These are phyloP conservation scores for Leucogyrophana mollusca DNA, from an alignment of 768 basidiomycete species.

Conservation along the genomic window DNA sequence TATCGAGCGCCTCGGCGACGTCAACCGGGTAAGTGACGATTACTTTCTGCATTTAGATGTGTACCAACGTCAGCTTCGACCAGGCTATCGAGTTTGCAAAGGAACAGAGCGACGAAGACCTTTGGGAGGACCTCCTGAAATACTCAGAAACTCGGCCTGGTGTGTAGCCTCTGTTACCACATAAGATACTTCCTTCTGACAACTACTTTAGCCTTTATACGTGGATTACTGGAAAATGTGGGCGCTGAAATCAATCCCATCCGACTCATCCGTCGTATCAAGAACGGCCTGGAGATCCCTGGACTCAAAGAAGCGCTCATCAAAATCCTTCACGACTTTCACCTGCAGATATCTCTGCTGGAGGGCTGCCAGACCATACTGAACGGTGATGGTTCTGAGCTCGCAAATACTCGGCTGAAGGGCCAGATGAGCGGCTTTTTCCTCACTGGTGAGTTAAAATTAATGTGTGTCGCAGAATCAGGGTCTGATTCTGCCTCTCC, in stretches of 20 bases:
- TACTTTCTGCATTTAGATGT: not conserved
- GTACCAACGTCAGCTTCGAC: not conserved
- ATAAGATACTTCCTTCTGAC: not conserved
- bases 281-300: conserved; percentile 94
- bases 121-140: conserved; percentile 94
- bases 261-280: conserved; percentile 89
- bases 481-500: not conserved
- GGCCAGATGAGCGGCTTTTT: conserved; percentile 83
- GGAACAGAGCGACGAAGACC: conserved; percentile 93
- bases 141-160: conserved; percentile 94
- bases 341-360: conserved; percentile 87
- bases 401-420: conserved; percentile 65
- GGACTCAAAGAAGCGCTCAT: conserved; percentile 92
- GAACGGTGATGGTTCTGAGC: conserved; percentile 74
- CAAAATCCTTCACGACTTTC: conserved; percentile 96
- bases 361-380: conserved; percentile 91
- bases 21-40: conserved; percentile 62
- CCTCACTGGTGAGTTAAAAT: conserved; percentile 69
- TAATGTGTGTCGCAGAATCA: not conserved
- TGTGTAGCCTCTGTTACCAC: conserved; percentile 31
- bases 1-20: conserved; percentile 92
- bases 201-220: conserved; percentile 73
- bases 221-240: conserved; percentile 92
- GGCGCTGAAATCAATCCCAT: conserved; percentile 96
- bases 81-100: conserved; percentile 98